Evolutionary conservation across 2,329 filamentous ascomycete species (phyloP).

Genomic region (Ophiostoma angusticollis): DNA sequence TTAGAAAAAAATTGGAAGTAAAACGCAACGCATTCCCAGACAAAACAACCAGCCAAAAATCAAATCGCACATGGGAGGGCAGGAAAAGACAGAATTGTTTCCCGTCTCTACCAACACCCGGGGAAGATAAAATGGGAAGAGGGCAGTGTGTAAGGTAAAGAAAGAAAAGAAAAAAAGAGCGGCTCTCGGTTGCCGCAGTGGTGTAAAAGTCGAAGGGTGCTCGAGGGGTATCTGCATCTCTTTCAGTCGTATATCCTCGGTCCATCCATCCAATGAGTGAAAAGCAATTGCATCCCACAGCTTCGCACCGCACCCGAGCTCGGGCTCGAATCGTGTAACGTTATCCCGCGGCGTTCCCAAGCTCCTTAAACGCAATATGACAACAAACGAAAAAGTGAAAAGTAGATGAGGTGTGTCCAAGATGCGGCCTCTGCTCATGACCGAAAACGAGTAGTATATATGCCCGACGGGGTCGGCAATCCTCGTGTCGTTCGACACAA

Average conservation of each 20-base stretch:
- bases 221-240: conserved; percentile 8
- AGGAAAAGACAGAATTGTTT: background rate
- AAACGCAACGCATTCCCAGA: background rate
- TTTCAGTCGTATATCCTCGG: conserved; percentile 4
- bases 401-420: too few species aligned
- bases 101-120: too few species aligned
- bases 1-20: background rate
- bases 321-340: background rate
- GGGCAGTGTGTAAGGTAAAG: background rate
- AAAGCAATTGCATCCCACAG: conserved; percentile 1
- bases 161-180: conserved; percentile 2
- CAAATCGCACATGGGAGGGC: background rate
- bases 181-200: background rate
- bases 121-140: background rate
- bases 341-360: background rate
- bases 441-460: too few species aligned
- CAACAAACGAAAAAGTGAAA: background rate
- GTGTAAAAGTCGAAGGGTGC: background rate
- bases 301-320: background rate
- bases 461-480: too few species aligned
- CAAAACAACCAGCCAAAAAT: background rate
- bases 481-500: too few species aligned
- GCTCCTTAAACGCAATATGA: background rate
- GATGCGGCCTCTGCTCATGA: too few species aligned
- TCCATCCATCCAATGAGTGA: background rate